A percentile compares a stretch with the other conserved stretches of the same genome.
Conservation (phyloP, 164 flowering plant genomes). For the Chimonanthus praecox region DNA sequence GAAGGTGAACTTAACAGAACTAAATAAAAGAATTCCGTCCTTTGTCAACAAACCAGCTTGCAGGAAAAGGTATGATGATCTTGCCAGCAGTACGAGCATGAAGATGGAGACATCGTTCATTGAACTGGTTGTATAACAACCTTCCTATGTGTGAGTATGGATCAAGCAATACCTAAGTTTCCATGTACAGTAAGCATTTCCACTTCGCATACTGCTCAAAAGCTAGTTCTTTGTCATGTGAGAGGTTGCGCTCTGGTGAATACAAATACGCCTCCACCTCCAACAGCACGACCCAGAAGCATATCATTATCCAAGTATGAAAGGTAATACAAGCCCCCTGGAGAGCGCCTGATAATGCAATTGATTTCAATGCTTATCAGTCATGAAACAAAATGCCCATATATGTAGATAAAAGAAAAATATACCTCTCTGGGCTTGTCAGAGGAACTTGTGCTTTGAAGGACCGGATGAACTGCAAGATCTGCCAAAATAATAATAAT, state of each 20-base stretch:
- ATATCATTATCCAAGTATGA: conserved; percentile 73
- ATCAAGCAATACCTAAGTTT: not conserved
- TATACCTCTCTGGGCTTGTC: conserved; percentile 50
- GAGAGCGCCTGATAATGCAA: conserved; percentile 41
- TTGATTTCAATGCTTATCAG: not conserved
- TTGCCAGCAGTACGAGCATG: not conserved
- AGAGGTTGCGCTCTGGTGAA: conserved; percentile 79
- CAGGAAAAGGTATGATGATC: not conserved
- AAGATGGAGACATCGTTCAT: not conserved
- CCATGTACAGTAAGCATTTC: not conserved
- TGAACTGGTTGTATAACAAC: not conserved
- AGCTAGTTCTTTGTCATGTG: conserved; percentile 5
- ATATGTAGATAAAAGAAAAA: not conserved
- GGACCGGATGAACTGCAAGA: conserved; percentile 68
- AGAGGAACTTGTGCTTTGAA: conserved; percentile 80
- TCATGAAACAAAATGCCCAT: not conserved
- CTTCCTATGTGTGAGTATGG: not conserved
- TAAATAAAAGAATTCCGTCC: not conserved
- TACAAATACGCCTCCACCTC: conserved; percentile 86
- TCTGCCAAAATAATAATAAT: conserved; percentile 32
- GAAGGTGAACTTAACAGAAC: too few relatives aligned
- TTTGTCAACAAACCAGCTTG: not conserved
- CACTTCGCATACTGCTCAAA: not conserved
- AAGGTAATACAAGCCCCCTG: conserved; percentile 86
- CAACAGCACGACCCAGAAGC: conserved; percentile 92